These are phyloP conservation scores for Eucalyptus urophylla DNA, from an alignment of 345 rosid genomes.

Conservation along the genomic window DNA sequence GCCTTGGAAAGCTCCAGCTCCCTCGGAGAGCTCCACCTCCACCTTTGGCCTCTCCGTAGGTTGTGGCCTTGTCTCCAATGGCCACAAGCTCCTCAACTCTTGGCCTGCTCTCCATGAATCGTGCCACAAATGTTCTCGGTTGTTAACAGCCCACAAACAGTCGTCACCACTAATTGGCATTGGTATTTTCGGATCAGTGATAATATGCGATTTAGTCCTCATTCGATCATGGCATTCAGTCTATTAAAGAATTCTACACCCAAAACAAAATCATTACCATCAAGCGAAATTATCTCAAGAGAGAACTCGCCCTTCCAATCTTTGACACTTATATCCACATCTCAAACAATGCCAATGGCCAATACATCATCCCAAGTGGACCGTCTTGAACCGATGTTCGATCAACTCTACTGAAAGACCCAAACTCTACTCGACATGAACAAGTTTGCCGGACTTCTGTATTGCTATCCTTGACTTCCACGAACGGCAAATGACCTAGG, in stretches of 20 bases:
- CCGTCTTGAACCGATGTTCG: not conserved
- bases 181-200: not conserved
- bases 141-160: not conserved
- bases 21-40: not conserved
- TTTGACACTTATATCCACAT: not conserved
- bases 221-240: not conserved
- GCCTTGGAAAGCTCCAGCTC: not conserved
- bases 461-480: not conserved
- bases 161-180: not conserved
- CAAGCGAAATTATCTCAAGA: not conserved
- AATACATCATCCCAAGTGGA: not conserved
- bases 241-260: not conserved
- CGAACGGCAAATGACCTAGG: not conserved
- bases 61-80: not conserved
- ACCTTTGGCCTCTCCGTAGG: not conserved
- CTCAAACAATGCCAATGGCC: not conserved
- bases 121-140: not conserved
- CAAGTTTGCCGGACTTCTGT: not conserved
- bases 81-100: not conserved
- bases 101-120: not conserved
- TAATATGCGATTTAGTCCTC: not conserved
- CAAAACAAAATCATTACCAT: not conserved
- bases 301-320: not conserved
- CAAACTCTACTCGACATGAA: not conserved
- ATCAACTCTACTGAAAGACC: fast-evolving